phyloP scores from a whole-genome alignment of 2,329 filamentous ascomycete species.

The Scedosporium boydii region DNA sequence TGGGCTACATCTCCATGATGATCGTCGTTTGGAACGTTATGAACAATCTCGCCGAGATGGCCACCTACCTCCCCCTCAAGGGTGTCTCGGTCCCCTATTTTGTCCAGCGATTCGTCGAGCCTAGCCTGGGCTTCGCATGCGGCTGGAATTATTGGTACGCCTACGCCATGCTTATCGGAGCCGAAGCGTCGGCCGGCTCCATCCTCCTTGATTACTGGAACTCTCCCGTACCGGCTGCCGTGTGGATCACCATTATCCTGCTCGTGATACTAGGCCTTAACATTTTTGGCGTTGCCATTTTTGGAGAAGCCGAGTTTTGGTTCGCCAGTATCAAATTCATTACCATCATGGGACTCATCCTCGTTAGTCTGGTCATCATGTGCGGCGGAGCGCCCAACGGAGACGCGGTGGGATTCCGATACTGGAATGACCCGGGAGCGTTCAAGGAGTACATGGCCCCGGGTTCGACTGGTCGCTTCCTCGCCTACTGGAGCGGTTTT shows the following conservation, averaged over 20 bases:
- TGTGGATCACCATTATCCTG: conserved; percentile 52
- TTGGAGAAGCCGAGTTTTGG: conserved; percentile 54
- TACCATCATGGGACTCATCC: conserved; percentile 47
- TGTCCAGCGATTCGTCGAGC: conserved; percentile 44
- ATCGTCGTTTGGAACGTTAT: conserved; percentile 42
- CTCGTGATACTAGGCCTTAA: conserved; percentile 45
- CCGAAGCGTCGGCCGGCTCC: conserved; percentile 47
- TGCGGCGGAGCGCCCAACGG: conserved; percentile 44
- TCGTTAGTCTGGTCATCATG: conserved; percentile 45
- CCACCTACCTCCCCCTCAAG: conserved; percentile 42
- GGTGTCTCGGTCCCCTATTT: conserved; percentile 50
- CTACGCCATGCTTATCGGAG: conserved; percentile 47
- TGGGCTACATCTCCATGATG: conserved; percentile 55
- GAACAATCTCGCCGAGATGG: conserved; percentile 47
- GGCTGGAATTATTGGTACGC: conserved; percentile 57
- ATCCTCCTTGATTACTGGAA: conserved; percentile 55
- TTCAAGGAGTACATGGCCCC: conserved; percentile 37
- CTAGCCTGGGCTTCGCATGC: conserved; percentile 44
- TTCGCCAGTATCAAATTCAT: conserved; percentile 52
- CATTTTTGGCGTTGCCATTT: conserved; percentile 45
- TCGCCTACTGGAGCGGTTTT: conserved; percentile 49
- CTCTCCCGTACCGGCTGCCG: conserved; percentile 36
- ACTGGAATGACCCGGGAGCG: conserved; percentile 29
- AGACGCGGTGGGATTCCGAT: conserved; percentile 30
- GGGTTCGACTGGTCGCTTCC: conserved; percentile 42